These are phyloP conservation scores for Trametes maxima DNA, from an alignment of 768 basidiomycete species.

Conservation along the genomic window DNA sequence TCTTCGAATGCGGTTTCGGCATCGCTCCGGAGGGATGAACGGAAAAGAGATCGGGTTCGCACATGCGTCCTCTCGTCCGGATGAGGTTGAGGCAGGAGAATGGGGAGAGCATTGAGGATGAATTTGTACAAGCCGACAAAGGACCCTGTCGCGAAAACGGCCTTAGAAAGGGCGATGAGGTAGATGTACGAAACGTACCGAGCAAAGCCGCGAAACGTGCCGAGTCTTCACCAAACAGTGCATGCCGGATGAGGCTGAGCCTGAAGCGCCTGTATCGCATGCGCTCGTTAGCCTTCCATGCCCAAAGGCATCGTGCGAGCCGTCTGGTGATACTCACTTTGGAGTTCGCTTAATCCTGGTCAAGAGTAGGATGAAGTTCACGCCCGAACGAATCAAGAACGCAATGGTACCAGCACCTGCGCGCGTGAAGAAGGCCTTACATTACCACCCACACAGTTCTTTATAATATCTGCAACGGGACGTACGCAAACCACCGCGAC, in stretches of 20 bases:
- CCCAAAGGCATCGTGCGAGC: neutral
- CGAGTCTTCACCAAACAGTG: constrained; percentile 82
- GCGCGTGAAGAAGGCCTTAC: neutral
- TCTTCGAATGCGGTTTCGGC: constrained; percentile 25
- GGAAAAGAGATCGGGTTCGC: constrained; percentile 28
- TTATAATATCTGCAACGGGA: constrained; percentile 21
- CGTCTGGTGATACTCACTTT: constrained; percentile 48
- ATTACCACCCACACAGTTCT: neutral
- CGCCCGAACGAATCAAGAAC: constrained; percentile 77
- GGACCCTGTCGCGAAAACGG: constrained; percentile 47
- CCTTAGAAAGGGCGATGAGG: neutral
- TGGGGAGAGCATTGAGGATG: constrained; percentile 75
- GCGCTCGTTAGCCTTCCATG: neutral
- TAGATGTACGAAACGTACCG: constrained; percentile 43
- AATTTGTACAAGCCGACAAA: constrained; percentile 81
- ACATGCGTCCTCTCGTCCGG: constrained; percentile 30
- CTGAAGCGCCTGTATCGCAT: constrained; percentile 55
- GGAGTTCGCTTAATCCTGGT: constrained; percentile 69
- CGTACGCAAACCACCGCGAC: constrained; percentile 71
- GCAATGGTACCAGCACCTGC: constrained; percentile 81
- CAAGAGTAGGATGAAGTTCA: constrained; percentile 81
- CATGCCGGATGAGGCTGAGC: constrained; percentile 70
- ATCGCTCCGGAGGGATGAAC: neutral
- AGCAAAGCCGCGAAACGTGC: constrained; percentile 88
- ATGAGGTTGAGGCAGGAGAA: constrained; percentile 54